A percentile compares a stretch with the other conserved stretches of the same genome.
Evolutionary conservation across 176 grass and related monocot genomes (phyloP).

Genomic region (Oryza australiensis): DNA sequence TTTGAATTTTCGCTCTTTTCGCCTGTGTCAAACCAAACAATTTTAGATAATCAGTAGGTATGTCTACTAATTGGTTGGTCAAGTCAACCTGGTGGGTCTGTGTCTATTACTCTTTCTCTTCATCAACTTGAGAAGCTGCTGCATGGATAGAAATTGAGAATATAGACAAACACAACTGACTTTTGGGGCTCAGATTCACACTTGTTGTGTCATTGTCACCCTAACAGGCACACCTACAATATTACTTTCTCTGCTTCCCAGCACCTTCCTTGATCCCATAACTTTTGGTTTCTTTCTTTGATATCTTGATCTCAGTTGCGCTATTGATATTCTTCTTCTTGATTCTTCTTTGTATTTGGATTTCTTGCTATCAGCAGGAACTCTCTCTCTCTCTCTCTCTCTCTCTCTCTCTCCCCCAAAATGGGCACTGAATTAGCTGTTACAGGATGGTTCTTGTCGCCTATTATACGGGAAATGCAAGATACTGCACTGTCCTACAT

Average conservation of each 20-base stretch:
- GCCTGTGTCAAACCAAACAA: background rate
- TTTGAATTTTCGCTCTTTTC: background rate
- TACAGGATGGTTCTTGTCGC: slow-evolving; percentile 59
- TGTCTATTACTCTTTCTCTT: background rate
- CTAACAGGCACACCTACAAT: background rate
- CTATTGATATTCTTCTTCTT: background rate
- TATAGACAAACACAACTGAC: background rate
- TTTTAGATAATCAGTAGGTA: background rate
- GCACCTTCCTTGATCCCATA: background rate
- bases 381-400: background rate
- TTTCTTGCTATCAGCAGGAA: slow-evolving; percentile 14
- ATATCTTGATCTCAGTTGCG: slow-evolving; percentile 1
- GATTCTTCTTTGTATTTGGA: slow-evolving; percentile 7
- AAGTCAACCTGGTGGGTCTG: background rate
- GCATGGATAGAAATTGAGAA: background rate
- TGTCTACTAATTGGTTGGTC: background rate
- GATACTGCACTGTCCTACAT: slow-evolving; percentile 53
- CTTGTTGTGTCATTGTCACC: background rate
- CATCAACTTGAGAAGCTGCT: background rate
- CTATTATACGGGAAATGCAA: slow-evolving; percentile 57
- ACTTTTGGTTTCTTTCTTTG: background rate
- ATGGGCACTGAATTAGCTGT: slow-evolving; percentile 44
- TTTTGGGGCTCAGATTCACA: background rate
- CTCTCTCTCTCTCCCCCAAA: background rate
- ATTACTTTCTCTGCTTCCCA: background rate